Conservation (phyloP, 2,329 filamentous ascomycete species). For the Aquanectria penicillioides region DNA sequence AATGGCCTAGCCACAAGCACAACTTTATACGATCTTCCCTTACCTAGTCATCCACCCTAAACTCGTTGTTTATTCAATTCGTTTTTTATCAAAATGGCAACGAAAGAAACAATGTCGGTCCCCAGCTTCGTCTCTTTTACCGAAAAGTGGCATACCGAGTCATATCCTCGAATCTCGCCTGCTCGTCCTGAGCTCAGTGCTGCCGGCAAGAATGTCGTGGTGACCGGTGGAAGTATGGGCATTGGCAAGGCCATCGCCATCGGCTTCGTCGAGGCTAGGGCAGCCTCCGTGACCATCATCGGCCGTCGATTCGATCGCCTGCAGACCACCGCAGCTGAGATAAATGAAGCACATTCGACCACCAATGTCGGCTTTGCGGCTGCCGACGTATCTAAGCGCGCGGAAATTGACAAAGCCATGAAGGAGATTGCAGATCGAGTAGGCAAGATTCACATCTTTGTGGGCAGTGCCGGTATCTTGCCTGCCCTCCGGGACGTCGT, state of each 20-base stretch:
- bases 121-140: neutral
- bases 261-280: constrained; percentile 58
- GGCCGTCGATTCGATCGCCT: constrained; percentile 48
- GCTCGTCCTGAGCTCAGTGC: constrained; percentile 44
- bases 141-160: neutral
- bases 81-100: no score
- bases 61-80: no score
- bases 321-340: constrained; percentile 31
- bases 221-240: constrained; percentile 71
- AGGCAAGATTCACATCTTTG: constrained; percentile 33
- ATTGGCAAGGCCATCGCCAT: constrained; percentile 71
- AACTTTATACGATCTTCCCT: no score
- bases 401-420: neutral
- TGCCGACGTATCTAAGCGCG: constrained; percentile 39
- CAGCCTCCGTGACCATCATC: constrained; percentile 49
- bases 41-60: no score
- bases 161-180: constrained; percentile 6
- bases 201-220: constrained; percentile 60
- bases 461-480: constrained; percentile 24
- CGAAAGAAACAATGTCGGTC: no score
- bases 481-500: neutral
- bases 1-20: no score
- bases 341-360: constrained; percentile 56
- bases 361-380: constrained; percentile 40
- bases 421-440: neutral